Evolutionary conservation across 2,329 filamentous ascomycete species (phyloP), one percentile per base, ranked within the genome.

Genomic region (Fusarium papillatum): DNA sequence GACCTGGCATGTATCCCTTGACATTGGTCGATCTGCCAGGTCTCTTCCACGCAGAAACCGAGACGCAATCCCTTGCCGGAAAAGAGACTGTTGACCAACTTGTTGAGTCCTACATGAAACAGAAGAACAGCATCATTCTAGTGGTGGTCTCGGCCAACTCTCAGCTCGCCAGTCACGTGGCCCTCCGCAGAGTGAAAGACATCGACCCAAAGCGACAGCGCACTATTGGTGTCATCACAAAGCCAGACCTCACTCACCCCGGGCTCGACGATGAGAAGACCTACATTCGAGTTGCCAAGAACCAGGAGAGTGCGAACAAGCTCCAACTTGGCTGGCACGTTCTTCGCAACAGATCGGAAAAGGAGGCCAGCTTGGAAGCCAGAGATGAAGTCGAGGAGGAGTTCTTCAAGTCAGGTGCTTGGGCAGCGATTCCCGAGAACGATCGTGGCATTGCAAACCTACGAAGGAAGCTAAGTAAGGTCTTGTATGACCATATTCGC

Each of bases 71-170:
- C 0, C 62, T 76, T 0, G 74, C 75, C 6, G 85, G 78, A 7
- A 82, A 77, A 7, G 65, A 80, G 4, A 78, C 82, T 0, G 84
- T 87, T 13, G 75, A 82, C n/a, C 65, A 82, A 14, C 75, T 88
- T 0, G 85, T 88, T 0, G 78, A 87, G 3, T 81, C 81, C 0
- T 93, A 94, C 75, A 91, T 94, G 85, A 77, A 78, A n/a, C 85
- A 88, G 34, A 79, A 83, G 16, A 86, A 90, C n/a, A 93, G 87
- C 76, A 90, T 93, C 66, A 90, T 93, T 2, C 82, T 93, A 0
- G 88, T 89, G 0, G 85, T 91, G 1, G 81, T 91, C 2, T 84
- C 86, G 0, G 89, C 89, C 1, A 87, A 84, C 41, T 83, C 84
- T 17, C 86, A 91, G 50, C 85, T 87, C 36, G 86, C 87, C 14